phyloP scores from a whole-genome alignment of 2,329 filamentous ascomycete species.

The Lachnellula occidentalis region DNA sequence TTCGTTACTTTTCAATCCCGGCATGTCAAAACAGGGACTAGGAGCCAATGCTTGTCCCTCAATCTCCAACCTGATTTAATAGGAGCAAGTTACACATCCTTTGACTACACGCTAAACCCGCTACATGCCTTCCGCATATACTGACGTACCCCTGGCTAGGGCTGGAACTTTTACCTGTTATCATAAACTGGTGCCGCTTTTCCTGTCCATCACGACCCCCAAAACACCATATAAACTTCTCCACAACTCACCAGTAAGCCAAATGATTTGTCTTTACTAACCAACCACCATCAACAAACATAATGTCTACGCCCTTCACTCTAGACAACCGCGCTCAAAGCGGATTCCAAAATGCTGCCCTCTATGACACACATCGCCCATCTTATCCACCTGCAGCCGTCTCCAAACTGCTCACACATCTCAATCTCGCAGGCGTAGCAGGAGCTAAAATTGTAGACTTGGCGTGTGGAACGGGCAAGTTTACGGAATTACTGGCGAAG shows the following conservation, averaged over 20 bases:
- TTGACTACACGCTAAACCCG: too few relatives aligned
- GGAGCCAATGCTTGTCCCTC: neutral
- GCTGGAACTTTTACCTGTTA: too few relatives aligned
- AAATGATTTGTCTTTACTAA: neutral
- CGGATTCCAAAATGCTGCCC: conserved; percentile 58
- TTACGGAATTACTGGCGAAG: conserved; percentile 56
- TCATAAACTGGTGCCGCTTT: too few relatives aligned
- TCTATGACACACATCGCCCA: conserved; percentile 64
- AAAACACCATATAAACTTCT: too few relatives aligned
- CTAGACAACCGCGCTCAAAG: conserved; percentile 23
- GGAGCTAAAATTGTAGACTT: conserved; percentile 55
- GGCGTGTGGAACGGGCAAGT: conserved; percentile 65
- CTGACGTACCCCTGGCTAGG: neutral
- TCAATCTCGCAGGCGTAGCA: conserved; percentile 44
- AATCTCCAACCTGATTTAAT: neutral
- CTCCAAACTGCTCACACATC: conserved; percentile 48
- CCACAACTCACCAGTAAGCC: neutral
- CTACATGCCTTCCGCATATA: neutral
- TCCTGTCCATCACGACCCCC: too few relatives aligned
- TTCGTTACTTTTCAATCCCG: neutral
- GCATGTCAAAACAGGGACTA: neutral
- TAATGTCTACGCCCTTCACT: conserved; percentile 10
- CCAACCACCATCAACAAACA: neutral
- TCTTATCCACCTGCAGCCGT: conserved; percentile 58
- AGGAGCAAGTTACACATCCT: neutral